phyloP scores from a whole-genome alignment of 805 yeast genomes.

The Ogataea populi-albae region DNA sequence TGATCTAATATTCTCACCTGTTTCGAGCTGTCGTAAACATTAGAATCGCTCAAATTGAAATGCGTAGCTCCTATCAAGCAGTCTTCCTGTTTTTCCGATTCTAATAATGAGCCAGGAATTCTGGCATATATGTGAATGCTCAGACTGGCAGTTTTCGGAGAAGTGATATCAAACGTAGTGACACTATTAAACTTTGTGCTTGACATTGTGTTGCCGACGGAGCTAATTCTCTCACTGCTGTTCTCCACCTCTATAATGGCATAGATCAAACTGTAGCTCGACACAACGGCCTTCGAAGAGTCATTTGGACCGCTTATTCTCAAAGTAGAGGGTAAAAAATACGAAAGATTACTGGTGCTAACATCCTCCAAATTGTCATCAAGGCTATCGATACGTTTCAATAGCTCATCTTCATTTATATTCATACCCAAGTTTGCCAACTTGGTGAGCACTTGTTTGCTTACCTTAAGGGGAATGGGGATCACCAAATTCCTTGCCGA shows the following conservation, averaged over 20 bases:
- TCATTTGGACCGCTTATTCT: constrained; percentile 36
- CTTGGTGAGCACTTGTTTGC: constrained; percentile 60
- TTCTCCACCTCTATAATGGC: constrained; percentile 93
- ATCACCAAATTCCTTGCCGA: constrained; percentile 63
- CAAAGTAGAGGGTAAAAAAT: constrained; percentile 44
- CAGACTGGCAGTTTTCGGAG: constrained; percentile 43
- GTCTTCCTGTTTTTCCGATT: constrained; percentile 48
- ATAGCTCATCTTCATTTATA: constrained; percentile 32
- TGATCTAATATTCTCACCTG: constrained; percentile 63
- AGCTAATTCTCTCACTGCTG: constrained; percentile 84
- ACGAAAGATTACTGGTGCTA: constrained; percentile 26
- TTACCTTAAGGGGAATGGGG: constrained; percentile 68
- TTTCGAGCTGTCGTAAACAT: constrained; percentile 33
- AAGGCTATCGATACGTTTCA: constrained; percentile 32
- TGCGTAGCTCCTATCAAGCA: constrained; percentile 72
- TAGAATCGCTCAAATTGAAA: constrained; percentile 43
- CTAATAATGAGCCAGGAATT: constrained; percentile 61
- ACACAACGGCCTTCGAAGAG: constrained; percentile 56
- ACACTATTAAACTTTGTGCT: constrained; percentile 84
- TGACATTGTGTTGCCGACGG: constrained; percentile 76
- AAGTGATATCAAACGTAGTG: constrained; percentile 84
- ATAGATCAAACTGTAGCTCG: constrained; percentile 54
- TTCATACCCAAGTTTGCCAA: constrained; percentile 56
- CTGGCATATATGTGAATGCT: constrained; percentile 77
- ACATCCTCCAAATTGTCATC: constrained; percentile 30